phyloP scores from a whole-genome alignment of 768 basidiomycete species.

The Kwoniella botswanensis region DNA sequence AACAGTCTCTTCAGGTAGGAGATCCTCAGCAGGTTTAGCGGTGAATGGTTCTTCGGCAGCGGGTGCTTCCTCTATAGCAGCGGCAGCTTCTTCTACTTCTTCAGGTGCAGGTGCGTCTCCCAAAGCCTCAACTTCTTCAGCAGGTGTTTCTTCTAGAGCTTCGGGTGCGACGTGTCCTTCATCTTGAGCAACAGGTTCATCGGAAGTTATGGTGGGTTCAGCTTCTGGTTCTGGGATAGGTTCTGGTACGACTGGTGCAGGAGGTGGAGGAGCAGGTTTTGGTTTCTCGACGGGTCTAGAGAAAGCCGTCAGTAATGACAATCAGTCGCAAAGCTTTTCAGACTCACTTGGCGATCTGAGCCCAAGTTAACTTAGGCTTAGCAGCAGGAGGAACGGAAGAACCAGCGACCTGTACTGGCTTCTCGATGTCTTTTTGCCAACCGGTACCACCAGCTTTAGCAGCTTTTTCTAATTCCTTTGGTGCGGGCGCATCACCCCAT shows the following conservation, averaged over 20 bases:
- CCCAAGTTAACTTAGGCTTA: constrained; percentile 59
- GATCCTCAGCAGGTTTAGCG: constrained; percentile 16
- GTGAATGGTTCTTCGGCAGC: constrained; percentile 31
- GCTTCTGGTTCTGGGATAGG: constrained; percentile 26
- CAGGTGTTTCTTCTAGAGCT: constrained; percentile 25
- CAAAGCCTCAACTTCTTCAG: constrained; percentile 34
- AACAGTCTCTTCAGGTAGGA: constrained; percentile 27
- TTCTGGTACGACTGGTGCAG: constrained; percentile 28
- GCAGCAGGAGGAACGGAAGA: constrained; percentile 38
- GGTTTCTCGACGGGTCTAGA: constrained; percentile 54
- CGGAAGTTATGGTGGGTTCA: constrained; percentile 39
- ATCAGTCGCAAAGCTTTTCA: no score
- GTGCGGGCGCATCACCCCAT: constrained; percentile 55
- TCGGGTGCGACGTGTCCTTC: constrained; percentile 30
- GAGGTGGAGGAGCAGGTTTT: constrained; percentile 49
- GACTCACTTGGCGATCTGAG: constrained; percentile 59
- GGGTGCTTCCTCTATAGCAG: constrained; percentile 19
- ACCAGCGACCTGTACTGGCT: constrained; percentile 42
- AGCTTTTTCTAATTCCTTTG: constrained; percentile 52
- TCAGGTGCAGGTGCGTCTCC: constrained; percentile 42
- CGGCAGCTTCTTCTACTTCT: constrained; percentile 42
- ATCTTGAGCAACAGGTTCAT: constrained; percentile 39
- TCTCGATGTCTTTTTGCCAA: constrained; percentile 42
- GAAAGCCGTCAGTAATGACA: not conserved
- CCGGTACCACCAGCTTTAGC: constrained; percentile 49